Evolutionary conservation across 129 eudicot genomes (phyloP).

Genomic region (Chrysanthemum makinoi): DNA sequence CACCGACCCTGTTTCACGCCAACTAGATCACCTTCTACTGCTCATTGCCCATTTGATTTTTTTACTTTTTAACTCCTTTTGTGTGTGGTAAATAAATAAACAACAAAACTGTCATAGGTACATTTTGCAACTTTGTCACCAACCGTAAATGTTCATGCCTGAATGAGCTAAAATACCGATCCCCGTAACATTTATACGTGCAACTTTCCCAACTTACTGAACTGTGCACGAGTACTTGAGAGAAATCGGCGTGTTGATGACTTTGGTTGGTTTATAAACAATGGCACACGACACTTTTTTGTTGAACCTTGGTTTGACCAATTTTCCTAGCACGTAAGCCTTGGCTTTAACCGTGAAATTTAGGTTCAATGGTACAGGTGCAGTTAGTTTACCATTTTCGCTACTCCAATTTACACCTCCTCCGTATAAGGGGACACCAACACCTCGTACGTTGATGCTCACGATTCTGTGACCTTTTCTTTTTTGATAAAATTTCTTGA

Average conservation of each 20-base stretch:
- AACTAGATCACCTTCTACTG: slow-evolving; percentile 7
- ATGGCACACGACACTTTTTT: slow-evolving; percentile 54
- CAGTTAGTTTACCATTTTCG: slow-evolving; percentile 43
- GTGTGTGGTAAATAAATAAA: background rate
- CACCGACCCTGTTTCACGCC: slow-evolving; percentile 14
- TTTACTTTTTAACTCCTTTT: background rate
- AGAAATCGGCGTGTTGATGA: slow-evolving; percentile 42
- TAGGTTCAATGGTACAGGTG: slow-evolving; percentile 59
- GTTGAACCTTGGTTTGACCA: slow-evolving; percentile 75
- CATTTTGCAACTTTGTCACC: slow-evolving; percentile 11
- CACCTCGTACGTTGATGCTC: slow-evolving; percentile 50
- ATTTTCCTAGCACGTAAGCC: slow-evolving; percentile 69
- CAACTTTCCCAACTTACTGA: slow-evolving; percentile 16
- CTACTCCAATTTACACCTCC: slow-evolving; percentile 59
- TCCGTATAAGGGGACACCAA: slow-evolving; percentile 62
- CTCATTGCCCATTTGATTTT: background rate
- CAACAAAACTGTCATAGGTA: slow-evolving; percentile 7
- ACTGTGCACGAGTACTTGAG: slow-evolving; percentile 60
- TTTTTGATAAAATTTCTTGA: slow-evolving; percentile 64
- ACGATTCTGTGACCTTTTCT: slow-evolving; percentile 67
- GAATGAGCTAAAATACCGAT: background rate
- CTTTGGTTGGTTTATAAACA: slow-evolving; percentile 55
- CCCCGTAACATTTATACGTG: background rate
- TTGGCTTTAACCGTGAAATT: slow-evolving; percentile 62
- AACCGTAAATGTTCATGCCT: slow-evolving; percentile 15